Base-by-base conservation (phyloP, 2,329 filamentous ascomycete genomes). In the Colletotrichum destructivum region DNA sequence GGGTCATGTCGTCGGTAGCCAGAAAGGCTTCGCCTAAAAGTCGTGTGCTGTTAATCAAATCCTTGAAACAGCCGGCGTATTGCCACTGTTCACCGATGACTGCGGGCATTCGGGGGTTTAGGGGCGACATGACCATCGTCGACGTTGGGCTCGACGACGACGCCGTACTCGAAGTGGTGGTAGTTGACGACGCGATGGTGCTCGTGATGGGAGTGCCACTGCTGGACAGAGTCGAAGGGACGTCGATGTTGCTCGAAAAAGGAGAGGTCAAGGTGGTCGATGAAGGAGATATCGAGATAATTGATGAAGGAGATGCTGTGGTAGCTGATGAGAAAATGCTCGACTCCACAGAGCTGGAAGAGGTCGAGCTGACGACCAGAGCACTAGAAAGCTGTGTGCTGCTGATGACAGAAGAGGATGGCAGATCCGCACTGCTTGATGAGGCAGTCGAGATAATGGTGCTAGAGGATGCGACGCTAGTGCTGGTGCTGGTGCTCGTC, bases 61-160 rank as follows among this genome's bases (percentile, higher is more conserved):
- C 75, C 12, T 73, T 64, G 68, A 76, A 76, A 62, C 77, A 78
- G 35, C 77, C 75, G 21, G 73, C 51, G 56, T 77, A 77, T 40
- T 71, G 46, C 75, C 75, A 78, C n/a, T 67, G 52, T 8, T 54
- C 51, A 16, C 63, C 61, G 49, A 76, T 54, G 3, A 69, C 63
- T 3, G 62, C 68, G 7, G 74, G 70, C 62, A 69, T 66, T 38
- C 46, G 69, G 18, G 73, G 62, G n/a, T 75, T 75, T n/a, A 73
- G 59, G 3, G 71, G 70, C 0, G 66, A 12, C 69, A 74, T 2
- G 75, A 40, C 46, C 18, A 59, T 44, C 12, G 70, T 71, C 4
- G 70, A 62, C 2, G 66, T 61, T 8, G 70, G 55, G 16, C 59
- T 66, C 8, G 75, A 62, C 1, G 75, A 62, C 1, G 71, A 68